Conservation (phyloP, 1,139 yeast genomes). For the Hansenula sp. region DNA sequence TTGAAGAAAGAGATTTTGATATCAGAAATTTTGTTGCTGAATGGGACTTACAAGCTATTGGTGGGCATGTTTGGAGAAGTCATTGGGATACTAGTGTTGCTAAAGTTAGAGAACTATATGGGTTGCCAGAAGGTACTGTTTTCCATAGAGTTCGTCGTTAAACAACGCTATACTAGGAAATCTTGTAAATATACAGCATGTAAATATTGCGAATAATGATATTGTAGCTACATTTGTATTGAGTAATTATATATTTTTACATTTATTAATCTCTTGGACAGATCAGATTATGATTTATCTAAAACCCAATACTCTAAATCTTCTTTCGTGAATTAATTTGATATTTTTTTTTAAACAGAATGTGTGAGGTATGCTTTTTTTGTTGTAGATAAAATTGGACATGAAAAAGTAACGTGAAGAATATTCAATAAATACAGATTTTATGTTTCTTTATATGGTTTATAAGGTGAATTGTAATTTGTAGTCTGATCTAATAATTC, state of each 20-base stretch:
- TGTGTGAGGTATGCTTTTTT: slow-evolving; percentile 1
- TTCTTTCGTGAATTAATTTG: not conserved
- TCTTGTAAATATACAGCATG: slow-evolving; percentile 2
- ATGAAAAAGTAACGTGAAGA: not conserved
- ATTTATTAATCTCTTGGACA: not conserved
- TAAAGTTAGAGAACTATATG: slow-evolving; percentile 63
- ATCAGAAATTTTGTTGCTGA: slow-evolving; percentile 62
- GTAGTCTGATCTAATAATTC: too few species aligned
- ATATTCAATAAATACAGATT: slow-evolving; percentile 1
- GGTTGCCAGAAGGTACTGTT: slow-evolving; percentile 70
- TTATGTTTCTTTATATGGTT: not conserved
- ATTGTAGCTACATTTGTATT: not conserved
- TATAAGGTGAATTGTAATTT: too few species aligned
- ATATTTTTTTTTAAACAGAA: not conserved
- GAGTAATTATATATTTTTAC: not conserved
- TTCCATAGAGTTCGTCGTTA: slow-evolving; percentile 50
- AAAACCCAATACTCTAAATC: not conserved
- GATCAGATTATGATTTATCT: not conserved
- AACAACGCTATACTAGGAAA: slow-evolving; percentile 8
- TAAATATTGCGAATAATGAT: too few species aligned
- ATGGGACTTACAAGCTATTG: slow-evolving; percentile 65
- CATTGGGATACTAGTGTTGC: slow-evolving; percentile 75
- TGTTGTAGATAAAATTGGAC: not conserved
- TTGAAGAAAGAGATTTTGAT: slow-evolving; percentile 47
- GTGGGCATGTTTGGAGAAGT: slow-evolving; percentile 93